A percentile compares a stretch with the other conserved stretches of the same genome.
These are phyloP conservation scores for Xanthoceras sorbifolium DNA, from an alignment of 345 rosid species.

Conservation along the genomic window DNA sequence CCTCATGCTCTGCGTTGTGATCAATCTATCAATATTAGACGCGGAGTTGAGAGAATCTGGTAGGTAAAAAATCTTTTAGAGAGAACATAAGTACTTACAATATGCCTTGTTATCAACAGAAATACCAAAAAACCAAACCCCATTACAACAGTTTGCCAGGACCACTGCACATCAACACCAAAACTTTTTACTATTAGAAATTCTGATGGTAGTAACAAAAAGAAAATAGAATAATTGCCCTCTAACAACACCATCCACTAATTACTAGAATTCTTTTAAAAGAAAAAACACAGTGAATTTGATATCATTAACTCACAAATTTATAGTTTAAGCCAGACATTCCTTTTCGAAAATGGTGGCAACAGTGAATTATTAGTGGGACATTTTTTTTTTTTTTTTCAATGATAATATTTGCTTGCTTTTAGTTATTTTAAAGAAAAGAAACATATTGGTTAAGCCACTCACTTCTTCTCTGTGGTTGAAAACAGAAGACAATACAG, in stretches of 20 bases:
- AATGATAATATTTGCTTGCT: background rate
- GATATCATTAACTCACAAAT: background rate
- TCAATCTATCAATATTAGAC: constrained; percentile 1
- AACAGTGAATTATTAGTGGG: constrained; percentile 3
- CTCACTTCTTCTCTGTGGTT: constrained; percentile 66
- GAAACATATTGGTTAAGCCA: constrained; percentile 5
- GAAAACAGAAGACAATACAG: constrained; percentile 68
- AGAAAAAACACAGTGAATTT: background rate
- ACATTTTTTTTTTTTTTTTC: no score
- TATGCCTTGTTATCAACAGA: constrained; percentile 71
- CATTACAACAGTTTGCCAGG: constrained; percentile 81
- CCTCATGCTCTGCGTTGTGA: constrained; percentile 72
- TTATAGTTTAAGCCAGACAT: background rate
- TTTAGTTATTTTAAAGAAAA: background rate
- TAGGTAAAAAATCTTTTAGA: background rate
- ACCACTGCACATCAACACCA: constrained; percentile 68
- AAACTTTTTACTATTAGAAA: background rate
- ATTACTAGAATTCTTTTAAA: background rate
- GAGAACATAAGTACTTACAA: constrained; percentile 49
- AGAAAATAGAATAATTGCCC: background rate
- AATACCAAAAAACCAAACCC: constrained; percentile 70
- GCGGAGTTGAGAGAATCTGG: background rate
- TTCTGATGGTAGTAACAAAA: background rate
- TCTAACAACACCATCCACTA: background rate
- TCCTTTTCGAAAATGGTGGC: constrained; percentile 1